Evolutionary conservation across 2,329 filamentous ascomycete species (phyloP).

Genomic region (Myriosclerotinia curreyana): DNA sequence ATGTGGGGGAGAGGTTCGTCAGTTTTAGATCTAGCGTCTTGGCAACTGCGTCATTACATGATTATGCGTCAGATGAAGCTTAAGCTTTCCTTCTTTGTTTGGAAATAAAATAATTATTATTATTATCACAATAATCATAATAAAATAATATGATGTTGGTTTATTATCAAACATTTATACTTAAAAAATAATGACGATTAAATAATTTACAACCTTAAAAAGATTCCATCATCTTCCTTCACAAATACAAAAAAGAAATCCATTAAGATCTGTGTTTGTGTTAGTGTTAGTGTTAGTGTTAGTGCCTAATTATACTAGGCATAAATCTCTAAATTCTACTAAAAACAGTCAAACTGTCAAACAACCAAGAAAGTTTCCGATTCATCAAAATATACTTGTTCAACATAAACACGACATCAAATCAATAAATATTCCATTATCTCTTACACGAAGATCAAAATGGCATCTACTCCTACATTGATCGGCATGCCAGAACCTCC

Average conservation of each 20-base stretch:
- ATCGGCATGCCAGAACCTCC: conserved; percentile 82
- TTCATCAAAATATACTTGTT: neutral
- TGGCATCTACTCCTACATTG: conserved; percentile 50
- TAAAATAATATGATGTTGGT: too few species aligned
- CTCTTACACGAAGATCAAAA: conserved; percentile 5
- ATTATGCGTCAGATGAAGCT: conserved; percentile 1
- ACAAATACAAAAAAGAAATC: neutral
- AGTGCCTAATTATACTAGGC: conserved; percentile 4
- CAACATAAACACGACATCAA: neutral
- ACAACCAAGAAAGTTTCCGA: neutral
- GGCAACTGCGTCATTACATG: conserved; percentile 12
- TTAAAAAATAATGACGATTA: neutral
- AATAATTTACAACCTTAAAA: neutral
- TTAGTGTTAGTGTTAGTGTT: too few species aligned
- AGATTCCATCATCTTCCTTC: too few species aligned
- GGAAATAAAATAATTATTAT: neutral
- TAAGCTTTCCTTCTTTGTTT: conserved; percentile 8
- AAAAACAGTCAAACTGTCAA: too few species aligned
- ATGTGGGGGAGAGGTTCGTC: neutral
- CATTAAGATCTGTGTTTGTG: neutral
- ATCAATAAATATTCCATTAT: neutral
- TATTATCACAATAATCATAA: too few species aligned
- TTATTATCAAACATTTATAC: too few species aligned
- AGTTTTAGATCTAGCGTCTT: neutral
- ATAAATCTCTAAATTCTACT: neutral